phyloP scores from a whole-genome alignment of 2,329 filamentous ascomycete genomes.

The Microsporum canis region DNA sequence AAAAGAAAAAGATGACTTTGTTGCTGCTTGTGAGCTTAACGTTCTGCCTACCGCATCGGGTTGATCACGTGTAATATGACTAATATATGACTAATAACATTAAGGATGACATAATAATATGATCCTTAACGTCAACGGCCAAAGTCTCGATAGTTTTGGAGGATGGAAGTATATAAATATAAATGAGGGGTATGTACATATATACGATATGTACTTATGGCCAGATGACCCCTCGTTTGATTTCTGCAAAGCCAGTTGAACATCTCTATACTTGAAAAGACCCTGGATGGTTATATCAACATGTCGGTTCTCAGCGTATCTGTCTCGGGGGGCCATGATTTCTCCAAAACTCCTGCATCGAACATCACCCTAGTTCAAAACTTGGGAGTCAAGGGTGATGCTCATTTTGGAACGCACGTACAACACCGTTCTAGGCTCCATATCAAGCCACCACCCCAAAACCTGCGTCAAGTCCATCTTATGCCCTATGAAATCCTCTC shows the following conservation, averaged over 20 bases:
- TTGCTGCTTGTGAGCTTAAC: not conserved
- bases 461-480: constrained; percentile 23
- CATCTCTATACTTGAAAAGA: no score
- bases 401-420: constrained; percentile 18
- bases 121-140: not conserved
- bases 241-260: not conserved
- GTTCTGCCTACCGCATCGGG: not conserved
- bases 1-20: not conserved
- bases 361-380: constrained; percentile 17
- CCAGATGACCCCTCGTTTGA: no score
- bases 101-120: not conserved
- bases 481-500: constrained; percentile 18
- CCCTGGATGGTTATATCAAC: not conserved
- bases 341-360: constrained; percentile 16
- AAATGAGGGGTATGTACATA: not conserved
- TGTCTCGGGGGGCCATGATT: constrained; percentile 16
- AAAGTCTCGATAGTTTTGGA: not conserved
- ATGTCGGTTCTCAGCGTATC: constrained; percentile 17
- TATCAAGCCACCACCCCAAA: constrained; percentile 16
- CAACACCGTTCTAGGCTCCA: constrained; percentile 17
- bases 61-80: not conserved
- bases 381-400: constrained; percentile 20
- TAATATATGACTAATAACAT: not conserved
- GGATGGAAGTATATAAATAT: no score
- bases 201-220: no score